These are phyloP conservation scores for Colletotrichum scovillei DNA, from an alignment of 2,329 filamentous ascomycete genomes.

Conservation along the genomic window DNA sequence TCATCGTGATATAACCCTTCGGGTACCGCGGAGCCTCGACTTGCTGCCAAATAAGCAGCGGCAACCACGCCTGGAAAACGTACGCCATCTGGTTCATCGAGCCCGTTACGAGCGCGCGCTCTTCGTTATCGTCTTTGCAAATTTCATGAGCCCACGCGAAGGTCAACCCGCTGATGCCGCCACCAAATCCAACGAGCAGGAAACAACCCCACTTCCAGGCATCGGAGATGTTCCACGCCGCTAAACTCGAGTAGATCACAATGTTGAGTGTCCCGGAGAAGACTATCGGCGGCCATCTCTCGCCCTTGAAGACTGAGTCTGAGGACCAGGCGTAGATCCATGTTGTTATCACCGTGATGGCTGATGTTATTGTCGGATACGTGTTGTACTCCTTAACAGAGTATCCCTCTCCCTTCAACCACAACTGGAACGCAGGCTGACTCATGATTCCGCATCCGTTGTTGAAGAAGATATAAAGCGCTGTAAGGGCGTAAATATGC, in stretches of 20 bases:
- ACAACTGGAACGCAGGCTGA: constrained; percentile 66
- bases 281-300: constrained; percentile 72
- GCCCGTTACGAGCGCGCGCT: constrained; percentile 73
- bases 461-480: constrained; percentile 74
- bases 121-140: constrained; percentile 66
- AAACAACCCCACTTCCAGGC: constrained; percentile 74
- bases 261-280: constrained; percentile 61
- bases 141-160: constrained; percentile 64
- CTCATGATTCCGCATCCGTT: constrained; percentile 60
- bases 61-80: constrained; percentile 77
- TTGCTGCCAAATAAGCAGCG: constrained; percentile 74
- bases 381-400: constrained; percentile 57
- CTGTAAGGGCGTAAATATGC: constrained; percentile 70
- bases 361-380: constrained; percentile 69
- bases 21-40: constrained; percentile 69
- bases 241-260: constrained; percentile 51
- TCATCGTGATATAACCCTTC: constrained; percentile 70
- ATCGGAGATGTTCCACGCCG: constrained; percentile 57
- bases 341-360: constrained; percentile 66
- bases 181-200: constrained; percentile 60
- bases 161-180: constrained; percentile 57
- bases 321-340: constrained; percentile 75
- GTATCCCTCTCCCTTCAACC: constrained; percentile 58
- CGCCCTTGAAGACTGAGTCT: constrained; percentile 68
- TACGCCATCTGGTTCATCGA: constrained; percentile 78